Base-by-base conservation (phyloP, 805 yeast genomes). In the Lachancea quebecensis region DNA sequence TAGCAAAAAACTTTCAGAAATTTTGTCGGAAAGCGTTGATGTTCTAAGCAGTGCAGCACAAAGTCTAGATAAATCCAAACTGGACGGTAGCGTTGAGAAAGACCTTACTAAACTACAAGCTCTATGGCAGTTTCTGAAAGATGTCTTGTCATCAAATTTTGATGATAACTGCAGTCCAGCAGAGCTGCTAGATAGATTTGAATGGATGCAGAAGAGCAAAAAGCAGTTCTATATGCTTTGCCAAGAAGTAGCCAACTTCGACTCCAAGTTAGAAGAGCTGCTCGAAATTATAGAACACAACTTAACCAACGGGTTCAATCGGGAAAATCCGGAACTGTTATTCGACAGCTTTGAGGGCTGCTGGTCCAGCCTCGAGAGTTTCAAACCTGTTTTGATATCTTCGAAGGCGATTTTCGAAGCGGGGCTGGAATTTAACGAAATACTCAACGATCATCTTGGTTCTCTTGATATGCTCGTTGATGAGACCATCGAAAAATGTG, bases 371-470 rank as follows among this genome's bases (percentile, higher is more conserved):
- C 50, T 54, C 38, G 49, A 47, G 28, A 39, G 50, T 10, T 56
- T 69, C 17, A 62, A 64, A 44, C 59, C 58, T 12, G 44, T 55
- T 38, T 42, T 66, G 12, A 42, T 56, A 1, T 50, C 55, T 0
- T 57, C 64, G 40, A 68, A 69, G 52, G 48, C 57, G 18, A 55
- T 58, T 33, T 55, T 73, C 5, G 76, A 69, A 44, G 58, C 72
- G 3, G 62, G 72, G 1, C 57, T 65, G 11, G 77, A 74, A 47
- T 74, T 65, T 52, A 57, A 66, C 45, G 81, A 76, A 47, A 65
- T 76, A 17, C 65, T 62, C 32, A 53, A 56, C 21, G 57, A 60
- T 29, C 70, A 74, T 17, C 66, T 77, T 59, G 65, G 65, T 31
- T 65, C 78, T 3, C 65, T 75, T 15, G 62, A 65, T 28, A 55